A percentile compares a stretch with the other conserved stretches of the same genome.
These are phyloP conservation scores for Rubia yunnanensis DNA, from an alignment of 257 asterid species.

Conservation along the genomic window DNA sequence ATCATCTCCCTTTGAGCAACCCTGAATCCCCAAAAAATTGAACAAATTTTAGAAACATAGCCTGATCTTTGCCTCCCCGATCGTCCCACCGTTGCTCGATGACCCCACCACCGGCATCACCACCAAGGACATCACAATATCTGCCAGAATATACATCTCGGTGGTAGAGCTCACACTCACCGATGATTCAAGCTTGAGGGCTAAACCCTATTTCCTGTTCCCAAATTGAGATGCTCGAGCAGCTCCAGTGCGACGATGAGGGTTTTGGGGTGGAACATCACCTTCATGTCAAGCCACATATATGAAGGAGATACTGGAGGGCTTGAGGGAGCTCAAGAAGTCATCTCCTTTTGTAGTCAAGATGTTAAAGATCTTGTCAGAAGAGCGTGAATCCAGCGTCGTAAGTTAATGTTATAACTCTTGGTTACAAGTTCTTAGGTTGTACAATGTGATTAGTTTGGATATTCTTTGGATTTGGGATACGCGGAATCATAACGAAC, in stretches of 20 bases:
- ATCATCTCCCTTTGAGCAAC: too few relatives aligned
- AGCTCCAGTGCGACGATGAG: slow-evolving; percentile 44
- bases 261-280: slow-evolving; percentile 64
- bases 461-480: slow-evolving; percentile 39
- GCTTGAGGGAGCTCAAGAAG: slow-evolving; percentile 71
- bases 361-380: slow-evolving; percentile 57
- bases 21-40: too few relatives aligned
- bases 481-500: slow-evolving; percentile 57
- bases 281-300: slow-evolving; percentile 37
- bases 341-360: slow-evolving; percentile 54
- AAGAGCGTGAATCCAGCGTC: slow-evolving; percentile 60
- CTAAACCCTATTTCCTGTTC: too few relatives aligned
- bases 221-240: too few relatives aligned
- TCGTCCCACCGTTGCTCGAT: too few relatives aligned
- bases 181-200: too few relatives aligned
- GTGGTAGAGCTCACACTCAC: too few relatives aligned
- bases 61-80: too few relatives aligned
- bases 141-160: too few relatives aligned
- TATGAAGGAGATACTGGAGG: slow-evolving; percentile 61
- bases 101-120: too few relatives aligned
- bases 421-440: not conserved
- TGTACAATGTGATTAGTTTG: not conserved
- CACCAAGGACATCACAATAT: too few relatives aligned
- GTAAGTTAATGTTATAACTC: slow-evolving; percentile 28
- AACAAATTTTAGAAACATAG: too few relatives aligned